A percentile compares a stretch with the other conserved stretches of the same genome.
These are phyloP conservation scores for Mycena venus DNA, from an alignment of 768 basidiomycete genomes.

Conservation along the genomic window DNA sequence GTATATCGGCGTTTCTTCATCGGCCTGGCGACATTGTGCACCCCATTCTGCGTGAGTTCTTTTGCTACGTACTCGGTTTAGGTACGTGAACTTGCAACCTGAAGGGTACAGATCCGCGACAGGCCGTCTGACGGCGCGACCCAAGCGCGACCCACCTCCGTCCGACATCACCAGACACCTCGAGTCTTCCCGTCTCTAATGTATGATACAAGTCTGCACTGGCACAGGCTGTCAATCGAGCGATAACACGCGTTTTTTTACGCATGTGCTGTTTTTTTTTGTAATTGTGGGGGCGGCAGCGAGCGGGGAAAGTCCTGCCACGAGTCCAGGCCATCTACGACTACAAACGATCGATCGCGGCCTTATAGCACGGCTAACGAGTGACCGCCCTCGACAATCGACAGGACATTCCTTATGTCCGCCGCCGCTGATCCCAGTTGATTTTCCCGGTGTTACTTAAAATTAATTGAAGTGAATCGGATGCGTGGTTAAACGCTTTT, in stretches of 20 bases:
- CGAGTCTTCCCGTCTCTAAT: too few relatives aligned
- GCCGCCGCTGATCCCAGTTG: conserved; percentile 15
- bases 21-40: not conserved
- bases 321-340: too few relatives aligned
- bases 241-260: too few relatives aligned
- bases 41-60: not conserved
- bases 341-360: not conserved
- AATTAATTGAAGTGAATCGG: not conserved
- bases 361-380: not conserved
- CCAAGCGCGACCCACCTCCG: too few relatives aligned
- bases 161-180: too few relatives aligned
- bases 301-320: not conserved
- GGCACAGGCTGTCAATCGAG: too few relatives aligned
- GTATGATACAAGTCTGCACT: too few relatives aligned
- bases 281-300: not conserved
- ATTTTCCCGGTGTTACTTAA: not conserved
- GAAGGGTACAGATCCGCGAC: not conserved
- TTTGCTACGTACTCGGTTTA: not conserved
- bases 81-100: too few relatives aligned
- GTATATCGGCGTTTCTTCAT: not conserved
- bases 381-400: too few relatives aligned
- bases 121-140: too few relatives aligned
- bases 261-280: not conserved
- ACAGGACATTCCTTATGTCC: not conserved
- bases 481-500: not conserved